phyloP scores from a whole-genome alignment of 768 basidiomycete species.

The Suillus weaverae region DNA sequence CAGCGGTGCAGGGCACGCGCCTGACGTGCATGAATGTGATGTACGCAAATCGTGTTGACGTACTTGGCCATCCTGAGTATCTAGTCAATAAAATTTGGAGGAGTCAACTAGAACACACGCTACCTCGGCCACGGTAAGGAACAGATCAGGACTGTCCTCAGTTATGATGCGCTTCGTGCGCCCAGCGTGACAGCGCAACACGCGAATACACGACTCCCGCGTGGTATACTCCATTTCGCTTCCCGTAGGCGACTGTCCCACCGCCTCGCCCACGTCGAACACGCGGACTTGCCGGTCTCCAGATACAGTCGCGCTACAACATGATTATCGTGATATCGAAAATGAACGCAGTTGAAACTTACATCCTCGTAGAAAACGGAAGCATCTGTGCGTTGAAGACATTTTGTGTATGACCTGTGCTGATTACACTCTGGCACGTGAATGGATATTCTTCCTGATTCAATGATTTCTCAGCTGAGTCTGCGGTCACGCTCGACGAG shows the following conservation, averaged over 20 bases:
- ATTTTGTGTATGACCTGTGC: slow-evolving; percentile 79
- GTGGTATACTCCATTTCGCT: slow-evolving; percentile 48
- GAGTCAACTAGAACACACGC: slow-evolving; percentile 15
- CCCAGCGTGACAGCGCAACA: slow-evolving; percentile 67
- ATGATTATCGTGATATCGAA: slow-evolving; percentile 6
- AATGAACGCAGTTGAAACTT: slow-evolving; percentile 31
- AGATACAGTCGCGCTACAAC: slow-evolving; percentile 64
- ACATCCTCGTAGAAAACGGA: slow-evolving; percentile 79
- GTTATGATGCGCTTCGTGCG: slow-evolving; percentile 80
- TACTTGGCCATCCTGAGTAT: slow-evolving; percentile 75
- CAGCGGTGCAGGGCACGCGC: slow-evolving; percentile 69
- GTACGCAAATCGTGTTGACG: slow-evolving; percentile 84
- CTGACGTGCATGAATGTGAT: slow-evolving; percentile 57
- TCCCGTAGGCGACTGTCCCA: slow-evolving; percentile 37
- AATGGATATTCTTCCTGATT: slow-evolving; percentile 56
- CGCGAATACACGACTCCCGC: slow-evolving; percentile 47
- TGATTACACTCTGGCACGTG: slow-evolving; percentile 62
- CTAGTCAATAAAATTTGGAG: slow-evolving; percentile 23
- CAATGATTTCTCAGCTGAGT: slow-evolving; percentile 8
- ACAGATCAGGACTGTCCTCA: slow-evolving; percentile 74
- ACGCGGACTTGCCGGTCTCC: slow-evolving; percentile 77
- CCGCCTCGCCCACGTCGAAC: slow-evolving; percentile 61
- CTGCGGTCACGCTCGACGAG: not conserved
- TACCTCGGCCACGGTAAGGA: slow-evolving; percentile 81
- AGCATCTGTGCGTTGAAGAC: slow-evolving; percentile 86